Base-by-base conservation (phyloP, 23 red algal species). In the Gracilaria caudata region DNA sequence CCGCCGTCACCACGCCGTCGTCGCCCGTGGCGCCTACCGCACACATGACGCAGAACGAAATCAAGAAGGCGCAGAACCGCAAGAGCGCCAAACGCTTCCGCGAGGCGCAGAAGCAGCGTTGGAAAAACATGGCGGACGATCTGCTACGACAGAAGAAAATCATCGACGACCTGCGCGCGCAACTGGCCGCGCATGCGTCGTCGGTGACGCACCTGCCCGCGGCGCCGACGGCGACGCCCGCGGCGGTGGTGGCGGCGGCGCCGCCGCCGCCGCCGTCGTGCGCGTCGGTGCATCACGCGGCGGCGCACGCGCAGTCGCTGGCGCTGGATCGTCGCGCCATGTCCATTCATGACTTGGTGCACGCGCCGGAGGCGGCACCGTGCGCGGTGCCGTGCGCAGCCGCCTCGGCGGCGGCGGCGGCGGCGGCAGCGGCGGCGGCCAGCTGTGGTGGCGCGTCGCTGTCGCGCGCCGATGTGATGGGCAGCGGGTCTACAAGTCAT, bases 71-170 rank as follows among this genome's bases (percentile, higher is more conserved):
- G 33, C 89, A 92, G 71, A 92, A 92, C 68, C 77, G 89, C 49
- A 84, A 92, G 80, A 77, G 64, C 46, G 89, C 89, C 25, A 82
- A 84, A 16, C 89, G 89, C 44, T 92, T 92, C 80, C 78, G 89
- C 8, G 89, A 82, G 89, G 80, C 78, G 25, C 89, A 92, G 57
- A 92, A 92, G 79, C 89, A 77, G 26, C 78, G 89, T 20, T 92
- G 89, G 89, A 80, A 80, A 44, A 82, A 91, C 49, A 80, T 91
- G 73, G 64, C 73, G 1, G 87, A 72, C 68, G 87, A 91, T 56
- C 61, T 91, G n/a, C 16, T 82, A 24, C 39, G 29, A 0, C 77
- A 91, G 38, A 82, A 82, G 63, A 53, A 45, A 40, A 80, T 56
- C 17, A 82, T 91, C 14, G 78, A 75, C 0, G 34, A 21, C 10